These are phyloP conservation scores for Tanacetum coccineum DNA, from an alignment of 129 eudicot genomes.

Conservation along the genomic window DNA sequence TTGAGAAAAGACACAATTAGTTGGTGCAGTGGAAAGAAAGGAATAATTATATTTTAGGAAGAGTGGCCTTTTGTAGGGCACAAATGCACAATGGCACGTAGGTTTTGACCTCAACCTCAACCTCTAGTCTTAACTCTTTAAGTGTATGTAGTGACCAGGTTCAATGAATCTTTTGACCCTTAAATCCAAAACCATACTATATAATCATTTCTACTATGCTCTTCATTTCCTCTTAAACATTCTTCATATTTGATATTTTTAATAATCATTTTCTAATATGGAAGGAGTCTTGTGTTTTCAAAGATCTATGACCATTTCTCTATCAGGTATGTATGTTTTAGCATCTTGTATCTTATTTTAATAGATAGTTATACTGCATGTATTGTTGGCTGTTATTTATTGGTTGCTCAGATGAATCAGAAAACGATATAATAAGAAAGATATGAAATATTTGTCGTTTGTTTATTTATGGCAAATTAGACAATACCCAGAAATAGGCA, in stretches of 20 bases:
- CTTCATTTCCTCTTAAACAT: background rate
- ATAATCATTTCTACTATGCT: constrained; percentile 10
- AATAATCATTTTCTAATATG: background rate
- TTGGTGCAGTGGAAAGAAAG: constrained; percentile 21
- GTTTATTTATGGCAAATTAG: constrained; percentile 13
- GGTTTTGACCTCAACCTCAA: constrained; percentile 16
- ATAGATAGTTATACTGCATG: background rate
- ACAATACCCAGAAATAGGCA: background rate
- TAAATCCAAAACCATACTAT: constrained; percentile 13
- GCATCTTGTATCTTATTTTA: background rate
- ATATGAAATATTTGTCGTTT: constrained; percentile 11
- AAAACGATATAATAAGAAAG: too few species aligned
- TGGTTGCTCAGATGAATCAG: background rate
- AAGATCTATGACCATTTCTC: constrained; percentile 7
- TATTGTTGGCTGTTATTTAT: too few species aligned
- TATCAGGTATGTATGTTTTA: constrained; percentile 15
- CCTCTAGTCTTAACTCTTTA: background rate
- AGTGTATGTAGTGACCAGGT: constrained; percentile 19
- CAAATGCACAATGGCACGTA: background rate
- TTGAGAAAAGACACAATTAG: constrained; percentile 13
- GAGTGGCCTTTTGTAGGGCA: constrained; percentile 18
- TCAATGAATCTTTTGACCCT: constrained; percentile 26
- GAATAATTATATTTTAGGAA: constrained; percentile 12
- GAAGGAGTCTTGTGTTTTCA: constrained; percentile 22
- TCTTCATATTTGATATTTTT: background rate